phyloP scores from a whole-genome alignment of 2,329 filamentous ascomycete species.

The Penicillium sp. region DNA sequence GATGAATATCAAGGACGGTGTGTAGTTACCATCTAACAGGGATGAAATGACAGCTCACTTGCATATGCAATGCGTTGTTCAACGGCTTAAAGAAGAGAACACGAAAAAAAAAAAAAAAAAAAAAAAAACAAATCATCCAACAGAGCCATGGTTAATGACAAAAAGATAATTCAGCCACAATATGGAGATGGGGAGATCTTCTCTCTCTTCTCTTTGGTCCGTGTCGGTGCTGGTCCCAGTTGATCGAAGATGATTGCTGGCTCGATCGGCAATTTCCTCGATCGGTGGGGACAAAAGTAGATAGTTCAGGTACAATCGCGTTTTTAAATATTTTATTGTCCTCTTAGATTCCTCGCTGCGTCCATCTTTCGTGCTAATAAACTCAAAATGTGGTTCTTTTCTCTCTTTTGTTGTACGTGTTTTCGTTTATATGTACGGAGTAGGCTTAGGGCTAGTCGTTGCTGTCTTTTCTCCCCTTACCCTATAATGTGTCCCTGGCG shows the following conservation, averaged over 20 bases:
- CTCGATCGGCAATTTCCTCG: slow-evolving; percentile 14
- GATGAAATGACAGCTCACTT: background rate
- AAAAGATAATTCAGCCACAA: slow-evolving; percentile 2
- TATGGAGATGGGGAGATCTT: background rate
- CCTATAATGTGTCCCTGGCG: slow-evolving; percentile 7
- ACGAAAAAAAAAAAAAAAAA: too few relatives aligned
- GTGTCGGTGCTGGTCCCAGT: slow-evolving; percentile 7
- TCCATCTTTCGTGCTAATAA: slow-evolving; percentile 6
- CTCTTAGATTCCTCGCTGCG: slow-evolving; percentile 3
- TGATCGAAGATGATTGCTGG: slow-evolving; percentile 11
- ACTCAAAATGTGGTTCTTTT: slow-evolving; percentile 7
- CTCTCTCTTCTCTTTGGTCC: slow-evolving; percentile 9
- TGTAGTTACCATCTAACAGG: background rate
- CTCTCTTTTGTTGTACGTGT: background rate
- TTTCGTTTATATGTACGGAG: slow-evolving; percentile 14
- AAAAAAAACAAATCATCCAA: background rate
- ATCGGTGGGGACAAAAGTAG: slow-evolving; percentile 15
- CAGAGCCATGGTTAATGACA: too few relatives aligned
- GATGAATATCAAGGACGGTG: background rate
- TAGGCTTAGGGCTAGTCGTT: slow-evolving; percentile 6
- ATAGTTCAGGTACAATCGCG: slow-evolving; percentile 13
- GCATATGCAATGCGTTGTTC: background rate
- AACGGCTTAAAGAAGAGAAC: background rate
- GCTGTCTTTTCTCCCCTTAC: background rate
- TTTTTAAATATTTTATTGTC: slow-evolving; percentile 1